phyloP scores from a whole-genome alignment of 345 rosid species.

The Citrus reticulata region DNA sequence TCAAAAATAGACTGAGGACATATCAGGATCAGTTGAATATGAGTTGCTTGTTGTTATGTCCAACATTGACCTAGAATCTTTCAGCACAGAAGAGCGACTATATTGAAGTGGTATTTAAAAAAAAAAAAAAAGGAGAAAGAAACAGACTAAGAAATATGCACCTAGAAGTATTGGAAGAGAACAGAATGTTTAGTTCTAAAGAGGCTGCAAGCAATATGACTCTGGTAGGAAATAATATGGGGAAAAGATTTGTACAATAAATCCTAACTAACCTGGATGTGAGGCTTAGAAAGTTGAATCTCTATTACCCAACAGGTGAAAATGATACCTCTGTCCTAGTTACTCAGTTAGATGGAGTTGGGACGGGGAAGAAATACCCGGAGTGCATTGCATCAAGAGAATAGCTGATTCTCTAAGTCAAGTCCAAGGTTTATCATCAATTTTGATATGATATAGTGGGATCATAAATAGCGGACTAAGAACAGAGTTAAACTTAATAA shows the following conservation, averaged over 20 bases:
- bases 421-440: no score
- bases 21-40: not conserved
- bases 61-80: not conserved
- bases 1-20: not conserved
- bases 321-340: not conserved
- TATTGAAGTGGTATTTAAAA: not conserved
- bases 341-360: not conserved
- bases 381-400: not conserved
- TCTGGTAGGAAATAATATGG: not conserved
- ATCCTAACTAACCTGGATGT: not conserved
- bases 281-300: not conserved
- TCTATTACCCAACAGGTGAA: not conserved
- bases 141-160: not conserved
- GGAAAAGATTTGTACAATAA: not conserved
- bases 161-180: not conserved
- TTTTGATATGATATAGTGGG: no score
- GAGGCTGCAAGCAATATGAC: not conserved
- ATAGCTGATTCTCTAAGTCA: no score
- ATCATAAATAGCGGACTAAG: no score
- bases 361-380: not conserved
- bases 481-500: no score
- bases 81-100: not conserved
- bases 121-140: not conserved
- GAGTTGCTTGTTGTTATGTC: not conserved
- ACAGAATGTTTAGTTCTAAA: not conserved